These are phyloP conservation scores for Mallotus repandus DNA, from an alignment of 441 rosid genomes.

Conservation along the genomic window DNA sequence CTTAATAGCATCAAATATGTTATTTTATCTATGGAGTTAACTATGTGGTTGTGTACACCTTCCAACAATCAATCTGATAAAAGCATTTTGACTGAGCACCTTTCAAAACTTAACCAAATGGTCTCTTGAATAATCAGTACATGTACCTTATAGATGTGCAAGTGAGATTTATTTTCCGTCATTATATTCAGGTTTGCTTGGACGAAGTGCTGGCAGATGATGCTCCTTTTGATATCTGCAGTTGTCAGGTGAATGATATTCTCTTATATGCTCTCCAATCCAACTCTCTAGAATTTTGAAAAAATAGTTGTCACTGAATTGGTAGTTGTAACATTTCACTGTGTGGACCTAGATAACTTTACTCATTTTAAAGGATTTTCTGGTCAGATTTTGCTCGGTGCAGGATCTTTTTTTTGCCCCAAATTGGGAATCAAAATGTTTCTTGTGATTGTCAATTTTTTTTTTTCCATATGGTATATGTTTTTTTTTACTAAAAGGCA, in stretches of 20 bases:
- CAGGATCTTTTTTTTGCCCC: not conserved
- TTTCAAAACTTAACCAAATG: not conserved
- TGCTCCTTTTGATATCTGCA: conserved; percentile 93
- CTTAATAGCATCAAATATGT: not conserved
- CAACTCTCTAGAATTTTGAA: not conserved
- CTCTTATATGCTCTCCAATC: not conserved
- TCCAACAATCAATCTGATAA: not conserved
- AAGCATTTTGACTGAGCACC: not conserved
- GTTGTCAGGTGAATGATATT: conserved; percentile 74
- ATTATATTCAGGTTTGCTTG: conserved; percentile 65
- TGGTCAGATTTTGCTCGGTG: not conserved
- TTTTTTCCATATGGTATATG: not conserved
- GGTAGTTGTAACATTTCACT: not conserved
- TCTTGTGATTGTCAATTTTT: not conserved
- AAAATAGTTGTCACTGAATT: not conserved
- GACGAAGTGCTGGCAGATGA: conserved; percentile 84
- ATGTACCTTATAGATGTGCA: not conserved
- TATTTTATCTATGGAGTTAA: not conserved
- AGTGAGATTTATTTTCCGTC: conserved; percentile 14
- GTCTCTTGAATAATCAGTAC: no score
- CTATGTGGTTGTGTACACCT: not conserved
- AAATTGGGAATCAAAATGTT: not conserved
- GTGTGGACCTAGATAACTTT: not conserved
- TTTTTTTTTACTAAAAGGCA: not conserved
- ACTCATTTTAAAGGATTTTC: not conserved